Evolutionary conservation across 768 basidiomycete species (phyloP).

Genomic region (Phallus indusiatus): DNA sequence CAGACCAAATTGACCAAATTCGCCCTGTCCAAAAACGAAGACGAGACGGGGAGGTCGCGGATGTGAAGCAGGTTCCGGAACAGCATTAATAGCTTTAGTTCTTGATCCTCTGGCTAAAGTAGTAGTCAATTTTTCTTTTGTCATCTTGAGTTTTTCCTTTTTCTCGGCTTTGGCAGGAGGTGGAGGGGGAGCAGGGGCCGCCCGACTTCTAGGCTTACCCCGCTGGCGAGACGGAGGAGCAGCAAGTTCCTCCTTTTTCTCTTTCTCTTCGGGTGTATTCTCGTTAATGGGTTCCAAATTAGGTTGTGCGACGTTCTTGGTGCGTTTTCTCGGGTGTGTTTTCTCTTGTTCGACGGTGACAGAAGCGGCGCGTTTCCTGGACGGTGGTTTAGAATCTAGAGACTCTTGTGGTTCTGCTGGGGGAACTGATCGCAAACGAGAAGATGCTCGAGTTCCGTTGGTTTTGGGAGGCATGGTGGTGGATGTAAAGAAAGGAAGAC

Average conservation of each 20-base stretch:
- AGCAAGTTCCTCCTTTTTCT: background rate
- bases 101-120: constrained; percentile 17
- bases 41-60: constrained; percentile 59
- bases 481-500: background rate
- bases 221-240: constrained; percentile 1
- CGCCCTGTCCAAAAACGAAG: constrained; percentile 87
- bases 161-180: background rate
- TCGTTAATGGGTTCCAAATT: constrained; percentile 3
- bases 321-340: constrained; percentile 1
- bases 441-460: constrained; percentile 1
- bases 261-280: background rate
- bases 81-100: constrained; percentile 20
- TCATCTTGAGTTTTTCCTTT: background rate
- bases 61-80: constrained; percentile 49
- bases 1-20: constrained; percentile 93
- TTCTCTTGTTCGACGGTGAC: constrained; percentile 1
- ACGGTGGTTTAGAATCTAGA: background rate
- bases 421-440: constrained; percentile 2
- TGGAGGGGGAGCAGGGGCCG: background rate
- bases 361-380: constrained; percentile 5
- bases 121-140: background rate
- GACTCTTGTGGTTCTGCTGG: background rate
- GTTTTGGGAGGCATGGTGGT: constrained; percentile 3
- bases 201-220: background rate
- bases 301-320: background rate